Evolutionary conservation across 768 basidiomycete species (phyloP).

Genomic region (Trametes maxima): DNA sequence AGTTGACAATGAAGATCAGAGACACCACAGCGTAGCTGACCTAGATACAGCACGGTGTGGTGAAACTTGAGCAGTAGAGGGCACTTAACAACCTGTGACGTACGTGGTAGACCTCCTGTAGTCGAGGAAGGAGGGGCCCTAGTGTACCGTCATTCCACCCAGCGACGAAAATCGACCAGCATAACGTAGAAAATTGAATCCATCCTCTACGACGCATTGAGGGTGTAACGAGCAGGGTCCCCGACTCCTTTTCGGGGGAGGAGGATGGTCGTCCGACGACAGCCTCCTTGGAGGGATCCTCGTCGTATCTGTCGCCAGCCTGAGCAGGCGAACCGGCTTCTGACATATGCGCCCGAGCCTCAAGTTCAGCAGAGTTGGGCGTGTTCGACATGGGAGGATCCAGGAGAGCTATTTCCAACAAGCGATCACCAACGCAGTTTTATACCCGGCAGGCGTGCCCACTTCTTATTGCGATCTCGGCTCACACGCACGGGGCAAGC

Average conservation of each 20-base stretch:
- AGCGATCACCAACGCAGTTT: too few species aligned
- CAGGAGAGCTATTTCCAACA: neutral
- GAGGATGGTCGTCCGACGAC: neutral
- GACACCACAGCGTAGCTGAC: conserved; percentile 56
- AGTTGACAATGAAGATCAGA: conserved; percentile 55
- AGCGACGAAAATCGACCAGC: conserved; percentile 55
- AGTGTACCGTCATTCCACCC: conserved; percentile 80
- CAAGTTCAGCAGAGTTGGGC: neutral
- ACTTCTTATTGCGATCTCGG: neutral
- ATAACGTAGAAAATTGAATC: conserved; percentile 57
- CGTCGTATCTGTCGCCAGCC: neutral
- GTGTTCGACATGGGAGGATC: neutral
- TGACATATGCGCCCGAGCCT: neutral
- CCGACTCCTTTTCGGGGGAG: neutral
- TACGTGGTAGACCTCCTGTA: conserved; percentile 57
- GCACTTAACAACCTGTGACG: neutral
- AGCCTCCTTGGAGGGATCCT: neutral
- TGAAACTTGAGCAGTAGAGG: neutral
- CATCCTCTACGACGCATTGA: conserved; percentile 4
- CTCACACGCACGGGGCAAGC: neutral
- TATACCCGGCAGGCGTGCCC: neutral
- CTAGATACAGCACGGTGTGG: conserved; percentile 23
- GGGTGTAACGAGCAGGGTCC: neutral
- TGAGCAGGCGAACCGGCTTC: neutral
- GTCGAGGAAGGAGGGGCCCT: conserved; percentile 73